These are phyloP conservation scores for Setomelanomma holmii DNA, from an alignment of 2,329 filamentous ascomycete species.

Conservation along the genomic window DNA sequence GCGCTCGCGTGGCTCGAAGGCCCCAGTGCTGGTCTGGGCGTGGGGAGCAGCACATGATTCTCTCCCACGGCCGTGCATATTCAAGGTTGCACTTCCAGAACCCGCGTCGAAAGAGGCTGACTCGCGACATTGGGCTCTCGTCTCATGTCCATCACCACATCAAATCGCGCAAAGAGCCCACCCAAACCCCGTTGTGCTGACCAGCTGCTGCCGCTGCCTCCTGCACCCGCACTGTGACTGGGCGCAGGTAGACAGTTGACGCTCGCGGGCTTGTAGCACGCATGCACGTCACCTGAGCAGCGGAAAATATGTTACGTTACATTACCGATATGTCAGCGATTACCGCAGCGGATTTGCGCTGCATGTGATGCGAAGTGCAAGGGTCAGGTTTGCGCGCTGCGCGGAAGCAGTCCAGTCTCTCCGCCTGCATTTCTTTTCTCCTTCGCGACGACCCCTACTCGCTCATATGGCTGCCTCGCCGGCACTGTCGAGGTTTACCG, in stretches of 20 bases:
- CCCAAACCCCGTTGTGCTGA: neutral
- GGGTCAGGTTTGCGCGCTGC: conserved; percentile 3
- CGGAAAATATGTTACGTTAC: conserved; percentile 19
- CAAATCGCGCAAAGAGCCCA: neutral
- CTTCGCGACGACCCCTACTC: conserved; percentile 21
- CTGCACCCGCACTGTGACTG: neutral
- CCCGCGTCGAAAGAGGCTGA: conserved; percentile 37
- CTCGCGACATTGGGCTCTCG: conserved; percentile 28
- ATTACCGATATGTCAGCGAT: conserved; percentile 39
- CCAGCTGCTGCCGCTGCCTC: neutral
- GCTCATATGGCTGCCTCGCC: conserved; percentile 26
- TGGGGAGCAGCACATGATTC: conserved; percentile 45
- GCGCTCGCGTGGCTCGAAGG: conserved; percentile 26
- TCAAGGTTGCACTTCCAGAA: conserved; percentile 44
- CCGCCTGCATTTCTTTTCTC: conserved; percentile 26
- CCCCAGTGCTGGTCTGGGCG: conserved; percentile 31
- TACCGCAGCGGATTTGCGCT: conserved; percentile 11
- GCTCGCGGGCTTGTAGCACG: conserved; percentile 19
- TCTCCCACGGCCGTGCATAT: conserved; percentile 25
- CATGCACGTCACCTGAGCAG: conserved; percentile 27
- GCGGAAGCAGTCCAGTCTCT: conserved; percentile 20
- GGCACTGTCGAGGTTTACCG: conserved; percentile 27
- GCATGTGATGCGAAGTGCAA: conserved; percentile 24
- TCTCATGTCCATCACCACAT: conserved; percentile 7
- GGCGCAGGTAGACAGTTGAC: neutral